Evolutionary conservation across 495 filamentous ascomycete genomes (phyloP), one percentile per base, ranked within the genome.

Genomic region (Aspergillus mulundensis): DNA sequence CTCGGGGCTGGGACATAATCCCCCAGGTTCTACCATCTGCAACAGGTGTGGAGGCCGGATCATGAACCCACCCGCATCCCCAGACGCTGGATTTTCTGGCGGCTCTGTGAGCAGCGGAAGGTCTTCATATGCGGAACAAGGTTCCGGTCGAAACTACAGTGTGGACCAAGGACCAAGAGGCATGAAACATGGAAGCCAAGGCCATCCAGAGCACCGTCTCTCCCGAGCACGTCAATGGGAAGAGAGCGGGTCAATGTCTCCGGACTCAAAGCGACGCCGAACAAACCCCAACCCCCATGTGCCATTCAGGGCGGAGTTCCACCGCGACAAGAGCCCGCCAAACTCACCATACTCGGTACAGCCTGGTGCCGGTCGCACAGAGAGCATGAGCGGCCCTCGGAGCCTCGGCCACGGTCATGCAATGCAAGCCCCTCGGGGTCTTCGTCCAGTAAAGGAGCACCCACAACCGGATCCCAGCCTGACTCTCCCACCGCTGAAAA

Each of bases 401-500:
- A 62, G 71, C 32, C 2, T 14, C 32, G 12, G 32, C 32, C 32
- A 36, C 12, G 12, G 32, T 16, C 72, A 72, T 2, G 70, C 78
- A 65, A 61, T 72, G 18, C 74, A 76, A 41, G 67, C 68, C 12
- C 65, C 67, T 3, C 64, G 70, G 10, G 67, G 67, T 6, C 63
- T 65, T 45, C 62, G 57, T 12, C 63, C 55, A 38, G 46, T 53
- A 8, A 64, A 61, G n/a, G 53, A 62, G 7, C 53, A 63, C 47
- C 47, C 62, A 30, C 60, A 62, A 15, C 68, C 65, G n/a, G 74
- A 80, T 45, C 68, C 70, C 24, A 77, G 72, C 36, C 66, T 81
- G 16, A 80, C 74, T 43, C 73, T 89, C 1, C 83, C 87, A 4
- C 87, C 87, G 1, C 60, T 88, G 16, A 81, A 85, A 57, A 80